Base-by-base conservation (phyloP, 352 stramenopile genomes). In the Poterioochromonas sp. region DNA sequence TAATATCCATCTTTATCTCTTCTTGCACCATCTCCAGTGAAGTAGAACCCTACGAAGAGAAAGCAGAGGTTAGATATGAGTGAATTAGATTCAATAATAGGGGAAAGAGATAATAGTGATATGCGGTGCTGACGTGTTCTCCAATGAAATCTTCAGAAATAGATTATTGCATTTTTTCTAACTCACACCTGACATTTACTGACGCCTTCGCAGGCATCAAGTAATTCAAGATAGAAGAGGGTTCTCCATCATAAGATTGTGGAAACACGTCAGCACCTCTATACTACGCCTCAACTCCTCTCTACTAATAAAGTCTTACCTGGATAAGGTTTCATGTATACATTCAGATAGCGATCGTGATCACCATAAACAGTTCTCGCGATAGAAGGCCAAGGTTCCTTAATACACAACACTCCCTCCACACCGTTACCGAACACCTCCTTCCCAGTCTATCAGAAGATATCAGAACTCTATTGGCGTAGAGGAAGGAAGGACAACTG, bases 281-380 rank as follows among this genome's bases (percentile, higher is more conserved):
- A 58, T 26, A 26, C 26, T 58, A 26, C 15, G 26, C 47, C 47
- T 26, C 15, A 58, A 58, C 15, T 26, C 47, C 15, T 58, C 15
- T 58, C 47, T 15, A 58, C 47, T 58, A 26, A 26, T 26, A 58
- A 58, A 26, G 26, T 58, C 47, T 58, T 65, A 71, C 62, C 62
- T 76, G 94, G 91, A 86, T 98, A 97, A 3, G 92, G 92, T 41
- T 90, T 86, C 83, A 98, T 93, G 87, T 99, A 99, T 39, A 95
- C 92, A 32, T 86, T 90, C 64, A 98, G 79, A 82, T 97, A 99
- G 8, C 96, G 92, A 73, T 92, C 86, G 76, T 88, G 84, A 80
- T 88, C 83, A 39, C 82, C 83, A 60, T 82, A 87, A 0, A 88
- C 65, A 39, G 65, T 74, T 12, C 65, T 3, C 11, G 65, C 40